Evolutionary conservation across 345 rosid genomes (phyloP), one percentile per base, ranked within the genome.

Genomic region (Hibiscus trionum): DNA sequence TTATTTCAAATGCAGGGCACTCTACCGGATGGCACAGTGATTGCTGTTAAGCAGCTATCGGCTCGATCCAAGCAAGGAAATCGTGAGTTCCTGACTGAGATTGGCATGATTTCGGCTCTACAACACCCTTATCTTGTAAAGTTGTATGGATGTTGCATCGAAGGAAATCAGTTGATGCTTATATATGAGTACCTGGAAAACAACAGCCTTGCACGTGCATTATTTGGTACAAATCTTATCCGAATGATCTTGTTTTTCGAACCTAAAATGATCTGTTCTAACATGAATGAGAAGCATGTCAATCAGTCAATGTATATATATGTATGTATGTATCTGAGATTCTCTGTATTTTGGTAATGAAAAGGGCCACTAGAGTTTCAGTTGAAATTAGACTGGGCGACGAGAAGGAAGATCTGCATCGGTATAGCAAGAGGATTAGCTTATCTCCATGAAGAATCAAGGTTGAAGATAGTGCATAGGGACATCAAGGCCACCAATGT

Each of bases 351-450:
- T 11, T 46, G 31, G 19, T 27, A 17, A 1, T 63, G 24, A 1
- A 49, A 4, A 83, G 83, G 83, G 26, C 78, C 73, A 9, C 77
- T 47, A 27, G 60, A 71, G 35, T 46, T 35, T 44, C 77, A 63
- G 14, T 35, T 69, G 27, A 79, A 72, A 39, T 44, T 88, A 66
- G 83, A 81, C 24, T 86, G 90, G 93, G 24, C 61, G 1, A 80
- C 75, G 0, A 78, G 93, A 73, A 70, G 66, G 31, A 81, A 62
- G 65, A 85, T 86, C 5, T 84, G 90, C 73, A 21, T 80, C 0
- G 91, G 90, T 46, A 83, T 89, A 1, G 90, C 88, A 4, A 87
- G 70, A 82, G 93, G 90, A 17, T 74, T 88, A 4, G 82, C 74
- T 4, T 88, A 84, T 66, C 91, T 88, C 2, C 91, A 85, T 44